Percentiles rank a stretch among this genome's conserved stretches.
These are phyloP conservation scores for Ustilago trichophora DNA, from an alignment of 1,284 basidiomycete species.

Conservation along the genomic window DNA sequence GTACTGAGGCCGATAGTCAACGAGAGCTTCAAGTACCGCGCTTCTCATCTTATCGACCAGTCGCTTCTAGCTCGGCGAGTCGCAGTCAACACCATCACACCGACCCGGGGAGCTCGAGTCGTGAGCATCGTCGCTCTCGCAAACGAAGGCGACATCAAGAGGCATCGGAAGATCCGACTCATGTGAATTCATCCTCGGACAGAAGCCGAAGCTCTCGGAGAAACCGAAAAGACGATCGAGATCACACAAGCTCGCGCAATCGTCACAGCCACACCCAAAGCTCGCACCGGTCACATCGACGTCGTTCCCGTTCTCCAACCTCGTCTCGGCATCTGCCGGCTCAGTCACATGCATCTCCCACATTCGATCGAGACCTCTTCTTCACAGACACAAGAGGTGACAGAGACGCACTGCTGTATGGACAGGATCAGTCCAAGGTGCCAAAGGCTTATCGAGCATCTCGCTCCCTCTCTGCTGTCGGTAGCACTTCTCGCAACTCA, in stretches of 20 bases:
- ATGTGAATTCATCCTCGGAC: background rate
- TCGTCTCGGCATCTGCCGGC: background rate
- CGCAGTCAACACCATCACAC: background rate
- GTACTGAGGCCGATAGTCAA: background rate
- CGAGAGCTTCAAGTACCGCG: conserved; percentile 1
- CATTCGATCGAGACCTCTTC: conserved; percentile 16
- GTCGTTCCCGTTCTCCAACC: background rate
- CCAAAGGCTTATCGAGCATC: conserved; percentile 1
- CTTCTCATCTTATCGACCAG: conserved; percentile 9
- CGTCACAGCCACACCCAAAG: background rate
- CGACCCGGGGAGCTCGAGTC: background rate
- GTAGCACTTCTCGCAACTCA: too few species aligned
- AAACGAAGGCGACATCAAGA: background rate
- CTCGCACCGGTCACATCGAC: background rate
- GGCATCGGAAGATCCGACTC: background rate
- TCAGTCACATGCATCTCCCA: background rate
- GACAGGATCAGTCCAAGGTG: conserved; percentile 17
- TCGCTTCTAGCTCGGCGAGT: conserved; percentile 1
- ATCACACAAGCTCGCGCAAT: background rate
- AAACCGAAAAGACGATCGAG: background rate
- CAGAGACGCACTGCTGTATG: conserved; percentile 8
- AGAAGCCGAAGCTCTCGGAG: background rate
- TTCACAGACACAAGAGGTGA: conserved; percentile 31
- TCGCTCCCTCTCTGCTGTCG: background rate
- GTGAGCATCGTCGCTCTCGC: background rate